Conservation (phyloP, 2,329 filamentous ascomycete genomes). For the Aotearoamyces nothofagi region DNA sequence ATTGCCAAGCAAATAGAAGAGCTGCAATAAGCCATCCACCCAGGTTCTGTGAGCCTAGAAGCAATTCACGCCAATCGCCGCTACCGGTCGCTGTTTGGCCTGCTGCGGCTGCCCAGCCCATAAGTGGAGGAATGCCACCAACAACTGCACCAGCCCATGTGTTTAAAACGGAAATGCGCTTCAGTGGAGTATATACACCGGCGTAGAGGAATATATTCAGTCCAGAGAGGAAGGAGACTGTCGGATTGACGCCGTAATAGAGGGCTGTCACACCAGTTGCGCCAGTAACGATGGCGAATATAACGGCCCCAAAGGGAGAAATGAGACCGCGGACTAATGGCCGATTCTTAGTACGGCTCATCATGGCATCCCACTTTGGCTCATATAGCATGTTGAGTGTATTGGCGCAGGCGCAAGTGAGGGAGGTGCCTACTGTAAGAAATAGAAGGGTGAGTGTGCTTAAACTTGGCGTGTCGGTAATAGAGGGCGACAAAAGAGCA, state of each 20-base stretch:
- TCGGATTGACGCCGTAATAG: slow-evolving; percentile 87
- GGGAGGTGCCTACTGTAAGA: slow-evolving; percentile 74
- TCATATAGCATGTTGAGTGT: slow-evolving; percentile 97
- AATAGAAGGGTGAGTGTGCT: slow-evolving; percentile 86
- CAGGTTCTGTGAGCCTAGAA: slow-evolving; percentile 51
- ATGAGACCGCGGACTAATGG: slow-evolving; percentile 76
- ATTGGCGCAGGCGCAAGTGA: slow-evolving; percentile 86
- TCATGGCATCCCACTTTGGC: slow-evolving; percentile 74
- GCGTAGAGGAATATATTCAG: slow-evolving; percentile 84
- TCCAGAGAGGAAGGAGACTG: slow-evolving; percentile 71
- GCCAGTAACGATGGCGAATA: slow-evolving; percentile 68
- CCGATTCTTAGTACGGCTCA: slow-evolving; percentile 84
- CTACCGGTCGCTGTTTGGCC: slow-evolving; percentile 69
- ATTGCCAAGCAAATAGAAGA: slow-evolving; percentile 89
- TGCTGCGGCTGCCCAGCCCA: slow-evolving; percentile 95
- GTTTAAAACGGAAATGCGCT: slow-evolving; percentile 73
- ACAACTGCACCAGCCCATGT: slow-evolving; percentile 93
- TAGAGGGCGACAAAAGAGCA: slow-evolving; percentile 57
- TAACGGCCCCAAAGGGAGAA: slow-evolving; percentile 50
- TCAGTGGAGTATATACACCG: slow-evolving; percentile 83
- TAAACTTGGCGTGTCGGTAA: slow-evolving; percentile 57
- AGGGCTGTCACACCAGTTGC: slow-evolving; percentile 54
- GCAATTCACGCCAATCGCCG: slow-evolving; percentile 62
- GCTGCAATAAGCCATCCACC: slow-evolving; percentile 84
- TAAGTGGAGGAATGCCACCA: slow-evolving; percentile 84